Base-by-base conservation (phyloP, 345 rosid species). In the Ceriops zippeliana region DNA sequence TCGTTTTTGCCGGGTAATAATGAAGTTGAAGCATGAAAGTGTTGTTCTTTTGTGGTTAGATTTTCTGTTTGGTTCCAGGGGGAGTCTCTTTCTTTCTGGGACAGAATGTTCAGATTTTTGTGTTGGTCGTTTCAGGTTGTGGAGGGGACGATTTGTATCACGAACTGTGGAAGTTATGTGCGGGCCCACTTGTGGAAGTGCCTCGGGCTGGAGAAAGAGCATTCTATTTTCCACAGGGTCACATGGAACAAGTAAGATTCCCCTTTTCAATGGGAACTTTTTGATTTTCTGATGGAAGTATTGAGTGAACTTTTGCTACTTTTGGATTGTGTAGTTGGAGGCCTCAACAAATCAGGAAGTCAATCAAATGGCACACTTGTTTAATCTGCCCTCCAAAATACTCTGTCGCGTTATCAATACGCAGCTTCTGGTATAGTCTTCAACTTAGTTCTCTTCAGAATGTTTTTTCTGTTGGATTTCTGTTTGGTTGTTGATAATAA, bases 191-290 rank as follows among this genome's bases (percentile, higher is more conserved):
- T 2, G 96, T 91, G 52, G 95, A 88, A 63, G 85, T 91, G 59
- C 98, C 98, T 27, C 81, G 73, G 74, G 30, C 38, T 57, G 78
- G 74, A n/a, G 88, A 91, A 72, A 79, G 83, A 65, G 97, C 91
- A 19, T 91, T 71, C 80, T 93, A 93, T 68, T 88, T 93, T 70
- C 97, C 98, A 20, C 98, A 93, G 75, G 97, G 98, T 10, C 98
- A 93, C 76, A 89, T 91, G 91, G 98, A 93, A 64, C 98, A 93
- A 82, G 98, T 79, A 75, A 69, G 80, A 65, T 20, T 10, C 32
- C 16, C 42, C 46, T 61, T 51, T 70, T 71, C 28, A n/a, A 42
- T 28, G 54, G 69, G 26, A 62, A 54, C 20, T 34, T 22, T 58
- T 31, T 21, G 3, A 5, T 37, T 47, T 51, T 38, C 22, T 9